Evolutionary conservation across 1,284 basidiomycete genomes (phyloP).

Genomic region (Cryptococcus sp.): DNA sequence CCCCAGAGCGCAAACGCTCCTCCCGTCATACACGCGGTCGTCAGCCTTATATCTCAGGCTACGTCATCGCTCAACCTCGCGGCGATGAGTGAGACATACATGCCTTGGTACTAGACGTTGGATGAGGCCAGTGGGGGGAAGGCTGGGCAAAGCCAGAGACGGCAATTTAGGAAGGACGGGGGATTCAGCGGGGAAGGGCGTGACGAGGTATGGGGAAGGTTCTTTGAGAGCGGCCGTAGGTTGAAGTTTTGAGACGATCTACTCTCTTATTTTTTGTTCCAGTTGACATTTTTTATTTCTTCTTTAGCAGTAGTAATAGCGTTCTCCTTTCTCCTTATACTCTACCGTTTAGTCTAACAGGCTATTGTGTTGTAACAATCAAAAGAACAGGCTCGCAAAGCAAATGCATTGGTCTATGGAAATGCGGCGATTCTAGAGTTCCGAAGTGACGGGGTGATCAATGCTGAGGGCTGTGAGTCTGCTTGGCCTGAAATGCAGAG

Average conservation of each 20-base stretch:
- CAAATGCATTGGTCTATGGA: not conserved
- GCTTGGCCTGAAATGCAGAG: constrained; percentile 2
- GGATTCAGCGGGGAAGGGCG: no score
- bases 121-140: not conserved
- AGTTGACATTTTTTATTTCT: no score
- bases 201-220: no score
- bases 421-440: not conserved
- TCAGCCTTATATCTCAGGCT: constrained; percentile 70
- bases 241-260: no score
- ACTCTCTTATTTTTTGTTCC: no score
- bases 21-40: constrained; percentile 65
- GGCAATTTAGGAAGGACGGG: no score
- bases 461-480: not conserved
- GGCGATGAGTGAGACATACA: constrained; percentile 68
- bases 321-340: not conserved
- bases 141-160: no score
- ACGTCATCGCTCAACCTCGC: constrained; percentile 55
- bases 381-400: not conserved
- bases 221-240: no score
- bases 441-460: not conserved
- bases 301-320: no score
- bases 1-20: constrained; percentile 21
- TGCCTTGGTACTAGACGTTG: constrained; percentile 75
- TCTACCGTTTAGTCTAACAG: no score
- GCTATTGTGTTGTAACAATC: not conserved